Evolutionary conservation across 345 rosid species (phyloP).

Genomic region (Odontarrhena argentea): DNA sequence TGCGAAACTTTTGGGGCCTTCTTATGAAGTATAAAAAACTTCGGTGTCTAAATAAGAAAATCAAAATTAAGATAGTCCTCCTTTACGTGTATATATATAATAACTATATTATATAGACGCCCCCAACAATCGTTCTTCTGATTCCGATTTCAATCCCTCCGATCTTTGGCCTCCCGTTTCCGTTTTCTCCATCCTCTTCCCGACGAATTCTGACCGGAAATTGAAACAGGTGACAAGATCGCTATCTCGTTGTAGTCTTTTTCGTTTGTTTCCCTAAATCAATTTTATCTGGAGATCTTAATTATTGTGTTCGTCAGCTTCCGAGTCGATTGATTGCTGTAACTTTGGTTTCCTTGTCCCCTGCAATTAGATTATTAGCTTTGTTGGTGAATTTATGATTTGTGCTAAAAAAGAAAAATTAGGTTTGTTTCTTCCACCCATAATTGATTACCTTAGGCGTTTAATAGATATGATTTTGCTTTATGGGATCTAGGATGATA

Average conservation of each 20-base stretch:
- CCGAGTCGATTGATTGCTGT: conserved; percentile 17
- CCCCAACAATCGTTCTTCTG: neutral
- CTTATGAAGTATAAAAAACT: neutral
- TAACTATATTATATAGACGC: neutral
- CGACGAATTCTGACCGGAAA: conserved; percentile 18
- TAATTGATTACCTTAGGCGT: neutral
- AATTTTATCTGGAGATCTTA: conserved; percentile 1
- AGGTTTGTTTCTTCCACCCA: conserved; percentile 22
- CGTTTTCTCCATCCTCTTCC: neutral
- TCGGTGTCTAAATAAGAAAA: conserved; percentile 9
- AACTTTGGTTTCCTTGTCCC: conserved; percentile 22
- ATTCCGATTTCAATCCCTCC: conserved; percentile 19
- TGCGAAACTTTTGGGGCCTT: conserved; percentile 1
- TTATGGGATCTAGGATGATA: conserved; percentile 5
- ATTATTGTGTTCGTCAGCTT: neutral
- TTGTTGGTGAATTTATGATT: neutral
- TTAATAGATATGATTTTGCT: neutral
- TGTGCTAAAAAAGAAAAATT: too few species aligned
- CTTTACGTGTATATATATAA: neutral
- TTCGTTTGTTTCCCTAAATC: neutral
- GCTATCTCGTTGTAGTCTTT: neutral
- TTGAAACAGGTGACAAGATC: conserved; percentile 29
- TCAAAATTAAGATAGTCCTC: neutral
- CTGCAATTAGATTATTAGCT: neutral
- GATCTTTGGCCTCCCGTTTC: conserved; percentile 5